phyloP scores from a whole-genome alignment of 768 basidiomycete genomes.

The Hygrophorus pudorinus region DNA sequence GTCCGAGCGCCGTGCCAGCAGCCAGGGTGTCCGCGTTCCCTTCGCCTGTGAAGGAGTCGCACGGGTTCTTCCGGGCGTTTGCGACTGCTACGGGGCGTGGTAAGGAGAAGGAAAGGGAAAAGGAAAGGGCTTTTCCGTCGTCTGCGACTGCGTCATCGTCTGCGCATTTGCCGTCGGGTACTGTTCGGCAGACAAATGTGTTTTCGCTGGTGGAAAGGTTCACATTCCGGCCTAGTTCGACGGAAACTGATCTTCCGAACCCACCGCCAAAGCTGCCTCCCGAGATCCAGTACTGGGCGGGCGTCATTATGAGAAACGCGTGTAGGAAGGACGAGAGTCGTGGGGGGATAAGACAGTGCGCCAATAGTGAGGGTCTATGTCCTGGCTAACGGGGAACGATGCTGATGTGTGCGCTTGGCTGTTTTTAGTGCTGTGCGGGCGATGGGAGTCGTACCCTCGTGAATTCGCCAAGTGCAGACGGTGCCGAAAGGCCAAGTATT shows the following conservation, averaged over 20 bases:
- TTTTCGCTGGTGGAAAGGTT: conserved; percentile 95
- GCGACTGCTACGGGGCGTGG: conserved; percentile 30
- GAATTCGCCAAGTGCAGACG: conserved; percentile 96
- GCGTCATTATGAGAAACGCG: conserved; percentile 99
- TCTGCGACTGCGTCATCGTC: conserved; percentile 2
- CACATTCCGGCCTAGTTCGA: conserved; percentile 85
- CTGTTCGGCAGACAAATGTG: conserved; percentile 67
- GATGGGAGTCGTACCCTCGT: conserved; percentile 86
- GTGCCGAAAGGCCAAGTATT: conserved; percentile 97
- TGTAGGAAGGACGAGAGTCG: conserved; percentile 92
- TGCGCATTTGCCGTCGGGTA: conserved; percentile 14
- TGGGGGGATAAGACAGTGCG: conserved; percentile 94
- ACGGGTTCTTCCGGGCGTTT: conserved; percentile 38
- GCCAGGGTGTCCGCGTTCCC: conserved; percentile 8
- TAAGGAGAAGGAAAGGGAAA: conserved; percentile 39
- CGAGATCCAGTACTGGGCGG: conserved; percentile 98
- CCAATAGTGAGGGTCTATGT: conserved; percentile 66
- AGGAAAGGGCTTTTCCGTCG: conserved; percentile 7
- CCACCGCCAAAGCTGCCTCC: conserved; percentile 65
- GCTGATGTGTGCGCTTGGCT: background rate
- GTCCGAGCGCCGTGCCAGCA: conserved; percentile 2
- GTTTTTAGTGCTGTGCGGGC: conserved; percentile 77
- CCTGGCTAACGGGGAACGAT: background rate
- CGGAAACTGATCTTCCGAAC: conserved; percentile 62
- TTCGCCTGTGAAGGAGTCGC: conserved; percentile 7